Evolutionary conservation across 768 basidiomycete species (phyloP), one percentile per base, ranked within the genome.

Genomic region (Hypholoma fasciculare): DNA sequence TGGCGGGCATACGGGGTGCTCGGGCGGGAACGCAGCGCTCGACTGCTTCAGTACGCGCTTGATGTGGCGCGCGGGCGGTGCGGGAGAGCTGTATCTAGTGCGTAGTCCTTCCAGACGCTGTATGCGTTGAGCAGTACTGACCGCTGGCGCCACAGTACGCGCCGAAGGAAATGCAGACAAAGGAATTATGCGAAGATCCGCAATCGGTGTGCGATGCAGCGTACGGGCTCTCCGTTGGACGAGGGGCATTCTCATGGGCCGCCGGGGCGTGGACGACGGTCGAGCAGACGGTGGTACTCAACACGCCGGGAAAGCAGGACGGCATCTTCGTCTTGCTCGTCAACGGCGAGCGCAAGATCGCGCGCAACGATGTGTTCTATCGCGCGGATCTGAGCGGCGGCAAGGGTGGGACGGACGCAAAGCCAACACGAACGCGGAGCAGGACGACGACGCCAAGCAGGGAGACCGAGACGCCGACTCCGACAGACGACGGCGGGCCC

Each of bases 11-110:
- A 74, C 67, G 3, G 80, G 76, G 17, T 92, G 90, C 67, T 90
- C 89, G 17, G 91, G 91, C 5, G 91, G 91, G 1, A 76, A 84
- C 62, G 78, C 79, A n/a, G 93, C 91, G 7, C 61, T 75, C 37
- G 77, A 81, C 44, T 96, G 94, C 65, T 96, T 92, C 67, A 92
- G 89, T 66, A 94, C 92, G 6, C 74, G 94, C 26, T 57, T 95
- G 62, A 95, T 96, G 94, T 95, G 89, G 88, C 77, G 89, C 39
- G 65, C 69, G 12, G 72, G 72, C 0, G 92, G 93, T 4, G 71
- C 69, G 0, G 93, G 92, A 4, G 94, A 95, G 65, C 72, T 92
- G 26, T 93, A 92, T 65, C 75, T 90, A 58, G 88, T 90, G 64
- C 56, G 84, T 77, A 39, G 43, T 39, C 38, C 14, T 34, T 14